Conservation (phyloP, 2,329 filamentous ascomycete genomes). For the Neonectria faginata region DNA sequence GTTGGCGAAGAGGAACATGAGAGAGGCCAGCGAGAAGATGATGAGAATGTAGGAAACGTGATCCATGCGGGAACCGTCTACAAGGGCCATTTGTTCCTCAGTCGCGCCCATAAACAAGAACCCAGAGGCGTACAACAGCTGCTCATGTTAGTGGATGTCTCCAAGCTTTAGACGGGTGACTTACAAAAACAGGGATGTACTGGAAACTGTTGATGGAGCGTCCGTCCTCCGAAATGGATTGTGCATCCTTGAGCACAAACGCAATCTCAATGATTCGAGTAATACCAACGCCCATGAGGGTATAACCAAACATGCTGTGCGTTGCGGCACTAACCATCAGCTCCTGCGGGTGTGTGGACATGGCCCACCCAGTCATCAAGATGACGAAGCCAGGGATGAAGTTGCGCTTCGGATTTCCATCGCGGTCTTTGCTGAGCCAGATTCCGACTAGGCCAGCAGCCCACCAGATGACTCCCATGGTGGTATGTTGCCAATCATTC, state of each 20-base stretch:
- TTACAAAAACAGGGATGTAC: constrained; percentile 65
- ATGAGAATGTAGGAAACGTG: constrained; percentile 95
- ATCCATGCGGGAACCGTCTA: constrained; percentile 80
- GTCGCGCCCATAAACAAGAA: constrained; percentile 98
- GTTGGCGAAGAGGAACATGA: constrained; percentile 91
- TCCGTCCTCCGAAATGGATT: constrained; percentile 73
- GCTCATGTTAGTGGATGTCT: constrained; percentile 25
- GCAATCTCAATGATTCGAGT: constrained; percentile 90
- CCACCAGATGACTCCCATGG: constrained; percentile 99
- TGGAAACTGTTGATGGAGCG: constrained; percentile 74
- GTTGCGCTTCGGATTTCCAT: constrained; percentile 90
- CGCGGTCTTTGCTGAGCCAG: constrained; percentile 87
- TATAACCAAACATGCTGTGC: constrained; percentile 92
- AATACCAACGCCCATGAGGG: constrained; percentile 88
- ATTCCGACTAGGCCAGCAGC: constrained; percentile 89
- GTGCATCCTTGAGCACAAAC: constrained; percentile 83
- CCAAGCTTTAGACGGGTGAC: constrained; percentile 50
- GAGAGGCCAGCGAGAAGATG: constrained; percentile 87
- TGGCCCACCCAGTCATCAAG: constrained; percentile 91
- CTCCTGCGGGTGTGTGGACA: constrained; percentile 91
- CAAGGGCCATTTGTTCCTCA: constrained; percentile 91
- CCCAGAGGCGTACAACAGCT: constrained; percentile 91
- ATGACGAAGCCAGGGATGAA: constrained; percentile 93
- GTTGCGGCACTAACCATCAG: constrained; percentile 87
- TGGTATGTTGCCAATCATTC: constrained; percentile 97